These are phyloP conservation scores for Galerina marginata DNA, from an alignment of 768 basidiomycete species.

Conservation along the genomic window DNA sequence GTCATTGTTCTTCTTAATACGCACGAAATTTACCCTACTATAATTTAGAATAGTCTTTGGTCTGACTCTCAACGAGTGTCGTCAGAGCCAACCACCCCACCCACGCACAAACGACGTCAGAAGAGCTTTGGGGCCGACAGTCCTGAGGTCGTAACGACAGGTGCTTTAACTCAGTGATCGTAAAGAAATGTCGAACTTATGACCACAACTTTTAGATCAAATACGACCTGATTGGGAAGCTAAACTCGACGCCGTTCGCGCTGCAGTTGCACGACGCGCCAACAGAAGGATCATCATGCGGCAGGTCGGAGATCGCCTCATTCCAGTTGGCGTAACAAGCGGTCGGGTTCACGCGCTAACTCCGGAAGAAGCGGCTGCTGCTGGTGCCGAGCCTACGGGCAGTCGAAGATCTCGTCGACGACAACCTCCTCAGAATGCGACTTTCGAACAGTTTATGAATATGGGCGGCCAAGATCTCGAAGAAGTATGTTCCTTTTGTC, in stretches of 20 bases:
- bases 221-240: slow-evolving; percentile 99
- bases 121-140: slow-evolving; percentile 89
- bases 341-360: slow-evolving; percentile 76
- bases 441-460: slow-evolving; percentile 74
- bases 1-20: slow-evolving; percentile 2
- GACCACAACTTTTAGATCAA: slow-evolving; percentile 63
- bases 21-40: slow-evolving; percentile 7
- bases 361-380: slow-evolving; percentile 60
- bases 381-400: slow-evolving; percentile 47
- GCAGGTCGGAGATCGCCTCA: slow-evolving; percentile 95
- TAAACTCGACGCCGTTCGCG: slow-evolving; percentile 91
- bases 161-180: slow-evolving; percentile 44
- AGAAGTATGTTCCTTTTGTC: slow-evolving; percentile 63
- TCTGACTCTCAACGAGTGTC: slow-evolving; percentile 57
- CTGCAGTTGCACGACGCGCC: slow-evolving; percentile 94
- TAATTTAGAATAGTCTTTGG: slow-evolving; percentile 39
- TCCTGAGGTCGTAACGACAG: slow-evolving; percentile 90
- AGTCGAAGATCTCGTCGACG: slow-evolving; percentile 67
- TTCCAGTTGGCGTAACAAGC: slow-evolving; percentile 96
- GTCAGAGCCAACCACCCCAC: slow-evolving; percentile 47
- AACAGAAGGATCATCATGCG: slow-evolving; percentile 98
- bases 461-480: slow-evolving; percentile 89
- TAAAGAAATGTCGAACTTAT: slow-evolving; percentile 3
- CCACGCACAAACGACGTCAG: slow-evolving; percentile 73
- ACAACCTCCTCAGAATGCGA: slow-evolving; percentile 55